phyloP scores from a whole-genome alignment of 768 basidiomycete species.

The Lactarius pseudohatsudake region DNA sequence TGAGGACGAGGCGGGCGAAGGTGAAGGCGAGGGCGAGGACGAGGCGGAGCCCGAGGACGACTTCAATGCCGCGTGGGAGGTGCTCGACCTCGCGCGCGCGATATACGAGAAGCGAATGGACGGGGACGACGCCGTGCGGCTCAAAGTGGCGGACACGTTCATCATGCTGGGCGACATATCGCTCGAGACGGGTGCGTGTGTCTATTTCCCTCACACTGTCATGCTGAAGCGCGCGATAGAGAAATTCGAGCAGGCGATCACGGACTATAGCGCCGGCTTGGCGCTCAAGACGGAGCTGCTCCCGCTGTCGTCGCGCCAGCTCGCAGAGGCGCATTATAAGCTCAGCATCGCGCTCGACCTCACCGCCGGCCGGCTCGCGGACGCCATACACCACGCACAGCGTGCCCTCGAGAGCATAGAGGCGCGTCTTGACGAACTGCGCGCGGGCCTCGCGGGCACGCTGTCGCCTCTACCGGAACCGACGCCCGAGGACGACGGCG shows the following conservation, averaged over 20 bases:
- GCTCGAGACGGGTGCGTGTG: constrained; percentile 82
- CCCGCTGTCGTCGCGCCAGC: constrained; percentile 85
- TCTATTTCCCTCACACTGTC: too few species aligned
- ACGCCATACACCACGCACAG: constrained; percentile 80
- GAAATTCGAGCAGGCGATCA: constrained; percentile 93
- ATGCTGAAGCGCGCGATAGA: constrained; percentile 46
- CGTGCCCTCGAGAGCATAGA: constrained; percentile 78
- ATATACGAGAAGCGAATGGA: constrained; percentile 72
- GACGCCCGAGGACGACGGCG: constrained; percentile 33
- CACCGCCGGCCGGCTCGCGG: constrained; percentile 77
- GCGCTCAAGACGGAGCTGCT: constrained; percentile 70
- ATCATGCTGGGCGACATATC: constrained; percentile 94
- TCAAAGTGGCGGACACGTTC: constrained; percentile 90
- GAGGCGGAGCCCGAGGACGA: constrained; percentile 87
- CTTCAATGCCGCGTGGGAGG: constrained; percentile 97
- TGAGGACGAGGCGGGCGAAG: constrained; percentile 46
- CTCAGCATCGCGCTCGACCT: constrained; percentile 92
- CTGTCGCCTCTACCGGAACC: constrained; percentile 33
- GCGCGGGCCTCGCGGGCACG: constrained; percentile 44
- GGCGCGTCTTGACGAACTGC: constrained; percentile 61
- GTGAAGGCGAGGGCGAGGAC: constrained; percentile 63
- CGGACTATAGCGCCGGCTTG: constrained; percentile 80
- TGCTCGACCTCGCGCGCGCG: constrained; percentile 89
- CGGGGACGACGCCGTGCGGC: constrained; percentile 59
- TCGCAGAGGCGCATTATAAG: constrained; percentile 93